Evolutionary conservation across 495 filamentous ascomycete species (phyloP), one percentile per base, ranked within the genome.

Genomic region (Neurospora sp.): DNA sequence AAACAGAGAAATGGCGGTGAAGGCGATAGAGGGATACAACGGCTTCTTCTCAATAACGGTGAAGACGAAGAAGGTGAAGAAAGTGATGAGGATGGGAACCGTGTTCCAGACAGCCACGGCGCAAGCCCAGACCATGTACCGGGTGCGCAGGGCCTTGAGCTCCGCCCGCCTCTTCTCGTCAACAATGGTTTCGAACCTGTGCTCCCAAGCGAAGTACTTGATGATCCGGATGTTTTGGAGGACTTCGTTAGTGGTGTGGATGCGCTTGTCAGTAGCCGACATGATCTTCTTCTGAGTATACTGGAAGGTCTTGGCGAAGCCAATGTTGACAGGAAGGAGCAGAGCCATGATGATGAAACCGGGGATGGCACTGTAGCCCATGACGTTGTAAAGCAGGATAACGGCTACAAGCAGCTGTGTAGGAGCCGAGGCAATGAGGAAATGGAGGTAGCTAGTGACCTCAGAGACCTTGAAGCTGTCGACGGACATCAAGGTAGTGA

Each of bases 191-290:
- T 91, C 87, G 81, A 97, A 99, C 10, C 96, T 92, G 73, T 92
- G 90, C 80, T 99, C 96, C 96, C 96, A 99, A 3, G 96, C 95
- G 80, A 99, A 99, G 81, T 94, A 99, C 81, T 99, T 99, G 88
- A 99, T 98, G 77, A 99, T 98, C 40, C 96, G 89, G 75, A 99
- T 98, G 75, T 98, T 99, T 77, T 96, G 95, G 31, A 99, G 86
- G 9, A 98, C 92, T 80, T 99, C 96, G 81, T 98, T 98, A 9
- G 96, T 98, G 4, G 93, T 91, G 80, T 98, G 92, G 74, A 99
- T 99, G 41, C 96, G 91, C 75, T 95, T 94, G 83, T 99, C 96
- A 6, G 96, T 98, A 16, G 94, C 93, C 70, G 93, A 90, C 85
- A 98, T 91, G 75, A 99, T 98, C 76, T 88, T 87, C 80, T 94